These are phyloP conservation scores for Pseudogymnoascus sp. DNA, from an alignment of 2,329 filamentous ascomycete genomes.

Conservation along the genomic window DNA sequence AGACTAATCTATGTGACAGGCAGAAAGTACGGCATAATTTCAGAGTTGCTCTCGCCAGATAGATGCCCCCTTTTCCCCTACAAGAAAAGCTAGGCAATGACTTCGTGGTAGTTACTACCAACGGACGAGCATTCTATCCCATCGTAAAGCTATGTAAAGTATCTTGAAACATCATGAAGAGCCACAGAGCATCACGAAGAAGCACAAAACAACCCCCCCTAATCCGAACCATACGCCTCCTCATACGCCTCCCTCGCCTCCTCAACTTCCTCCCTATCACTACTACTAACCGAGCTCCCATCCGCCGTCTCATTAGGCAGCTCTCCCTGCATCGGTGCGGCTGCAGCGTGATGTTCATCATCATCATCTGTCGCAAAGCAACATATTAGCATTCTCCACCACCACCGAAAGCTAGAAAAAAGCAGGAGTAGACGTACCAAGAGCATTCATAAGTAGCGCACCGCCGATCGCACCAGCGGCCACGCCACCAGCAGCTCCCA, in stretches of 20 bases:
- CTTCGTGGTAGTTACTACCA: neutral
- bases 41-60: too few relatives aligned
- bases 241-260: conserved; percentile 45
- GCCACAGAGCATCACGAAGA: neutral
- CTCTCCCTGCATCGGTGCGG: conserved; percentile 32
- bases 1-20: neutral
- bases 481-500: conserved; percentile 50
- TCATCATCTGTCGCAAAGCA: neutral
- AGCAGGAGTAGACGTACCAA: conserved; percentile 38
- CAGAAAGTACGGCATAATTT: neutral
- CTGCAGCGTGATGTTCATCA: conserved; percentile 35
- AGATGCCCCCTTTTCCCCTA: neutral
- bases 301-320: conserved; percentile 10
- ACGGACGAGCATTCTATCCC: neutral
- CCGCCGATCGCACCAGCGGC: conserved; percentile 50
- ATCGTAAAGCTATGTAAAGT: neutral
- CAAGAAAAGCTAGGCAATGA: neutral
- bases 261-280: conserved; percentile 43
- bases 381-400: conserved; percentile 14
- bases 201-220: neutral
- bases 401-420: conserved; percentile 34
- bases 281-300: conserved; percentile 34
- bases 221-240: conserved; percentile 34
- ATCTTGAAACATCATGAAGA: neutral
- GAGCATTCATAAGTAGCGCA: conserved; percentile 46